A percentile compares a stretch with the other conserved stretches of the same genome.
These are phyloP conservation scores for Trypanosomatidae sp. DNA, from an alignment of 208 protist species.

Conservation along the genomic window DNA sequence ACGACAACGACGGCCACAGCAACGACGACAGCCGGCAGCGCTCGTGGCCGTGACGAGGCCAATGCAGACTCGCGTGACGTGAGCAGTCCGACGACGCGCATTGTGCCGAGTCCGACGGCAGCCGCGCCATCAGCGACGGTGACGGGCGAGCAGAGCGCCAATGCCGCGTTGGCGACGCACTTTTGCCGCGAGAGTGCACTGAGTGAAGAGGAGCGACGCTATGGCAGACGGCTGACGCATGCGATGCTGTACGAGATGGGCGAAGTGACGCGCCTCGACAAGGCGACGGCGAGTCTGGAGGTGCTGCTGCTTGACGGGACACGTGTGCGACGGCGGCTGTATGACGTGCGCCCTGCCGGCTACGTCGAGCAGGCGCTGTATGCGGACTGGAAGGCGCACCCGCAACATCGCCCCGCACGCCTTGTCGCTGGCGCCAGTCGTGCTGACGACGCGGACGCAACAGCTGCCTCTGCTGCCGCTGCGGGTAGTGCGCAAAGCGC, in stretches of 20 bases:
- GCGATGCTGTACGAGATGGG: conserved; percentile 41
- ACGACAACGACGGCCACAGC: neutral
- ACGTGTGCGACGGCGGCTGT: conserved; percentile 22
- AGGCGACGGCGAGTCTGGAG: conserved; percentile 20
- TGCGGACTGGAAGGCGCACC: conserved; percentile 49
- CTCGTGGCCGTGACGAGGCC: too few relatives aligned
- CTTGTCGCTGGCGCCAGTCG: conserved; percentile 1
- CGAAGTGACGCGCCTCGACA: conserved; percentile 57
- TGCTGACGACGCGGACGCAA: neutral
- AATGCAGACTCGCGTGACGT: too few relatives aligned
- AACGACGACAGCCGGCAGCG: too few relatives aligned
- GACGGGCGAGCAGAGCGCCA: neutral
- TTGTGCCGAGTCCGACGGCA: neutral
- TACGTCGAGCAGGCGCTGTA: conserved; percentile 56
- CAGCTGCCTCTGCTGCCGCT: neutral
- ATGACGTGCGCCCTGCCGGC: conserved; percentile 57
- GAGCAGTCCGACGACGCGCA: neutral
- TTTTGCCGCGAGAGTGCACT: conserved; percentile 33
- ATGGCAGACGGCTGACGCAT: conserved; percentile 23
- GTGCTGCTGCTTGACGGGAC: conserved; percentile 54
- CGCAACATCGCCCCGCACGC: conserved; percentile 35
- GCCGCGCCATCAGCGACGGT: neutral
- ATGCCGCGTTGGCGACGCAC: neutral
- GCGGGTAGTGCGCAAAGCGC: neutral
- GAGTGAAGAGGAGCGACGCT: conserved; percentile 29